phyloP scores from a whole-genome alignment of 108 stramenopile species.

The Cyclotella baltica region DNA sequence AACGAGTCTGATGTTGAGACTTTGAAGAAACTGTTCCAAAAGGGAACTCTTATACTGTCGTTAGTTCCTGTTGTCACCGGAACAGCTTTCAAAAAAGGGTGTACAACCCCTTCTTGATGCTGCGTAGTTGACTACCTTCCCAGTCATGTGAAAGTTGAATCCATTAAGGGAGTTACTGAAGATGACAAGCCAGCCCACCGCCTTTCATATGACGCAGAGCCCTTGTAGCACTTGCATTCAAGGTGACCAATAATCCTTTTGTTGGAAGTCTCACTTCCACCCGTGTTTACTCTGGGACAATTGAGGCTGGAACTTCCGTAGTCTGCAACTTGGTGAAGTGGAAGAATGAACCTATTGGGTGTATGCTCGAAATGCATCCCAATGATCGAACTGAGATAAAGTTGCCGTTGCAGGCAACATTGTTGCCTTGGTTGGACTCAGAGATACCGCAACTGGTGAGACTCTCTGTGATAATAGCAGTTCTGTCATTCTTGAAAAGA shows the following conservation, averaged over 20 bases:
- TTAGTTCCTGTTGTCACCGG: constrained; percentile 96
- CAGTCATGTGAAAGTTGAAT: constrained; percentile 94
- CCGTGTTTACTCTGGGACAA: constrained; percentile 95
- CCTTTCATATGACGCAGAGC: constrained; percentile 88
- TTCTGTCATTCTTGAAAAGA: constrained; percentile 93
- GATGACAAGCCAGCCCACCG: constrained; percentile 75
- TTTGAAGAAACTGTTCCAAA: constrained; percentile 89
- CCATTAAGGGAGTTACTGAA: constrained; percentile 89
- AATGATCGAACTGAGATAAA: constrained; percentile 96
- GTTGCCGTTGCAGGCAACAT: constrained; percentile 94
- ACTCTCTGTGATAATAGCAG: constrained; percentile 89
- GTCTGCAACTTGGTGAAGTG: constrained; percentile 99
- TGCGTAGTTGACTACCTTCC: constrained; percentile 97
- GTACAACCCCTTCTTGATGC: constrained; percentile 98
- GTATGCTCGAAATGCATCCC: constrained; percentile 98
- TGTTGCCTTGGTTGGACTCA: constrained; percentile 94
- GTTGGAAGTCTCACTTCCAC: constrained; percentile 95
- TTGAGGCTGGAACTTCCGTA: constrained; percentile 90
- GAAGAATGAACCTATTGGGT: constrained; percentile 97
- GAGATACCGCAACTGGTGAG: constrained; percentile 98
- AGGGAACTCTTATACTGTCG: constrained; percentile 86
- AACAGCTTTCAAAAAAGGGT: constrained; percentile 98
- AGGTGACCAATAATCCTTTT: constrained; percentile 97
- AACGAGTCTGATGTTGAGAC: constrained; percentile 80
- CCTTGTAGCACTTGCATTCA: constrained; percentile 96